Base-by-base conservation (phyloP, 2,329 filamentous ascomycete genomes). In the Dendrostoma leiphaemia region DNA sequence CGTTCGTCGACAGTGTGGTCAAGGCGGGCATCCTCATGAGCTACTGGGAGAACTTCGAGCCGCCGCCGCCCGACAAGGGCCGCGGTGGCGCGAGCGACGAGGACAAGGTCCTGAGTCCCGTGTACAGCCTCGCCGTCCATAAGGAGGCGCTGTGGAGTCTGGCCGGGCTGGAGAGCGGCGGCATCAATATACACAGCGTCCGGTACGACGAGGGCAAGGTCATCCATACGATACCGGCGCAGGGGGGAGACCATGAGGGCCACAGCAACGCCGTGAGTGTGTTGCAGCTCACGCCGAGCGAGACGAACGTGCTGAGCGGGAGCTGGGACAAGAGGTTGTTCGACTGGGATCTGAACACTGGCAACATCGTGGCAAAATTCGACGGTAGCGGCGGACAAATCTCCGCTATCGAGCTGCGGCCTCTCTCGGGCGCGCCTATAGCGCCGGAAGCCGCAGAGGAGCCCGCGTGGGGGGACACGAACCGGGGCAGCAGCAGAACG, bases 1-100 rank as follows among this genome's bases (percentile, higher is more conserved):
- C 94, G 0, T 99, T 97, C 64, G 94, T 99, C 37, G 94, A 99
- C 68, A 96, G 90, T 63, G 94, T 99, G 40, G 90, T 91, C 53
- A 99, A 99, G 71, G 92, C 93, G 2, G 94, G 92, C 1, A 90
- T 96, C 6, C 74, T 97, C 47, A 86, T 97, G 81, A 96, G 90
- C 48, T 99, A 99, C 70, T 99, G 94, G 94, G 94, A 97, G 70
- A 99, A 97, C 64, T 92, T 97, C 68, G 93, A 99, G 67, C 83
- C 84, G 2, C 61, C 72, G 3, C 67, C 65, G 72, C 0, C 62
- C 64, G 7, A 63, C 64, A 1, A 29, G 44, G 13, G 46, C 44
- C 69, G 71, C 4, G 70, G 46, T 23, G 46, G 34, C 7, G 73
- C 32, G 69, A 51, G 75, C 13, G 74, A 76, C 12, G 74, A 88